Evolutionary conservation across 1,284 basidiomycete genomes (phyloP), one percentile per base, ranked within the genome.

Genomic region (Pulveroboletus ridleyi): DNA sequence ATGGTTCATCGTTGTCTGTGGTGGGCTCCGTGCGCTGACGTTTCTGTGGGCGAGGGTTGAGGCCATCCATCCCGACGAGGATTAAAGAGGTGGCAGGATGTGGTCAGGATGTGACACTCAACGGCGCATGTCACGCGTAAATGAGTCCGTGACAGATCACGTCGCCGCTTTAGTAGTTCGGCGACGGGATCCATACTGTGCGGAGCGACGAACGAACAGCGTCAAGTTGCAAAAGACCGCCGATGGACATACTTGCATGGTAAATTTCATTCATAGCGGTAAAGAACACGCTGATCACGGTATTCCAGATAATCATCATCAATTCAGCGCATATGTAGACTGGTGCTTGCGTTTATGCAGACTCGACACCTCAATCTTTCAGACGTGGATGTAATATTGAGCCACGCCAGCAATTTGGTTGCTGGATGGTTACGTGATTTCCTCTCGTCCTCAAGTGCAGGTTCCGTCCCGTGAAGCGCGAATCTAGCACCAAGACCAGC

Each of bases 81-180:
- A 56, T 39, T 39, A 50, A 53, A 50, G 53, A 62, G 50, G n/a
- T 39, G 39, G 39, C 39, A 39, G 39, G 39, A 39, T 14, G 39
- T 39, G 14, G 39, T 4, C 13, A 58, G 42, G 22, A 39, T 56
- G 75, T 76, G 73, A 71, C 72, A 59, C 20, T 17, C 42, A 52
- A 60, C 58, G 23, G 56, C 59, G 62, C 46, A 22, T 61, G 73
- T 75, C 67, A 76, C 72, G 74, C 74, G 70, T 75, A 71, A 66
- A 69, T 76, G 59, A 47, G 41, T 46, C 15, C 63, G 72, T 76
- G 74, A 73, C 72, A 59, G 50, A 22, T 60, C 72, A 71, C 72
- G 72, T 76, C 70, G 22, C 39, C 35, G 54, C 15, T 20, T 10
- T 57, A 15, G 17, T 18, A 8, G 39, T 41, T 41, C 14, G 41